These are phyloP conservation scores for Naumovozyma baii DNA, from an alignment of 805 yeast species.

Conservation along the genomic window DNA sequence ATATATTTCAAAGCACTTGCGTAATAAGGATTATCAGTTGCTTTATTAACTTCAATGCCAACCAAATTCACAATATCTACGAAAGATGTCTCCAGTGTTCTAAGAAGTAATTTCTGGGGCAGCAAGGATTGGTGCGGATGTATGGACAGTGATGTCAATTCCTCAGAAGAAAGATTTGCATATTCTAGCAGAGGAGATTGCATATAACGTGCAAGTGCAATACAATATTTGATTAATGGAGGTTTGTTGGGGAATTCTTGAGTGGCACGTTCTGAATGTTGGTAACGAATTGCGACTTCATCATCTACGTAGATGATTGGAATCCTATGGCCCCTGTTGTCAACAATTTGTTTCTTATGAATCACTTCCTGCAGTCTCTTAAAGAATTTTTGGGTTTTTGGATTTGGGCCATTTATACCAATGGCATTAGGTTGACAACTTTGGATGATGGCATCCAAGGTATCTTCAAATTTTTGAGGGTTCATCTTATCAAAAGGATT, in stretches of 20 bases:
- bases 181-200: conserved; percentile 93
- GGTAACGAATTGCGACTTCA: conserved; percentile 85
- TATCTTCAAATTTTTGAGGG: conserved; percentile 55
- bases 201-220: conserved; percentile 81
- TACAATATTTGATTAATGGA: conserved; percentile 68
- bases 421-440: conserved; percentile 78
- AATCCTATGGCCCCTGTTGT: conserved; percentile 46
- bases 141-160: conserved; percentile 56
- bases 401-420: conserved; percentile 81
- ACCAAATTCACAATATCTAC: conserved; percentile 87
- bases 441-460: conserved; percentile 49
- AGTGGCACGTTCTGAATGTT: conserved; percentile 64
- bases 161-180: conserved; percentile 60
- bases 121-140: conserved; percentile 67
- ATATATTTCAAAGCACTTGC: conserved; percentile 68
- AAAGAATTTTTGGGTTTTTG: conserved; percentile 52
- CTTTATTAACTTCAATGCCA: conserved; percentile 89
- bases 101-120: conserved; percentile 49
- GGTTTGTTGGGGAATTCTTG: conserved; percentile 81
- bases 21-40: conserved; percentile 58
- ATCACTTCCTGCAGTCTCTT: conserved; percentile 49
- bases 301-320: conserved; percentile 79
- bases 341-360: conserved; percentile 45
- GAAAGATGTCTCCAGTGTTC: conserved; percentile 67
- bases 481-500: conserved; percentile 44